A percentile compares a stretch with the other conserved stretches of the same genome.
Evolutionary conservation across 306 rosid genomes (phyloP).

Genomic region (Begonia peltatifolia): DNA sequence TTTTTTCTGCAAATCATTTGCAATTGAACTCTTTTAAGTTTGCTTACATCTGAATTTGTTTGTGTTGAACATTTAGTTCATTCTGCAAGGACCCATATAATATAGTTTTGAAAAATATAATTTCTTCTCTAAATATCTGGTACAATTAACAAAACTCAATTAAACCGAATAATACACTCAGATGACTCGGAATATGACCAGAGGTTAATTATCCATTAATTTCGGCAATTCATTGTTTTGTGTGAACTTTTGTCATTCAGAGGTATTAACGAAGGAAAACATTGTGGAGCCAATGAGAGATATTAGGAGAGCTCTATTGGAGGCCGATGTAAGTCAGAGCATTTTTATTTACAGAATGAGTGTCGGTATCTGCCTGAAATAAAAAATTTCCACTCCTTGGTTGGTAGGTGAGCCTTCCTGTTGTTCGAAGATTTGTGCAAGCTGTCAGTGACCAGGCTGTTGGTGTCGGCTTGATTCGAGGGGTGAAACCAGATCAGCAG

Average conservation of each 20-base stretch:
- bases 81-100: neutral
- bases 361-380: neutral
- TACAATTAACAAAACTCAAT: neutral
- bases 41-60: too few species aligned
- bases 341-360: constrained; percentile 4
- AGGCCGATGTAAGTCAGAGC: constrained; percentile 68
- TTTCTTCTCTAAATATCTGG: neutral
- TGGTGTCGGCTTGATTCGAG: constrained; percentile 75
- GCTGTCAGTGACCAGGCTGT: constrained; percentile 82
- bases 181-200: neutral
- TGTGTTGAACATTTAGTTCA: too few species aligned
- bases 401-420: constrained; percentile 96
- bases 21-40: neutral
- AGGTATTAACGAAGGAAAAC: constrained; percentile 91
- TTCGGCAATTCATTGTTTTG: constrained; percentile 2
- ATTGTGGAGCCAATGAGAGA: constrained; percentile 96
- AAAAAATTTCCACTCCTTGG: constrained; percentile 6
- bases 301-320: constrained; percentile 91
- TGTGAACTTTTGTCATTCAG: constrained; percentile 22
- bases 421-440: constrained; percentile 94
- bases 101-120: neutral
- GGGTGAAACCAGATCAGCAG: constrained; percentile 92
- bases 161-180: neutral
- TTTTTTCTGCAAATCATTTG: neutral
- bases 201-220: neutral